Conservation (phyloP, 2,329 filamentous ascomycete species). For the Pseudopyricularia javanii region DNA sequence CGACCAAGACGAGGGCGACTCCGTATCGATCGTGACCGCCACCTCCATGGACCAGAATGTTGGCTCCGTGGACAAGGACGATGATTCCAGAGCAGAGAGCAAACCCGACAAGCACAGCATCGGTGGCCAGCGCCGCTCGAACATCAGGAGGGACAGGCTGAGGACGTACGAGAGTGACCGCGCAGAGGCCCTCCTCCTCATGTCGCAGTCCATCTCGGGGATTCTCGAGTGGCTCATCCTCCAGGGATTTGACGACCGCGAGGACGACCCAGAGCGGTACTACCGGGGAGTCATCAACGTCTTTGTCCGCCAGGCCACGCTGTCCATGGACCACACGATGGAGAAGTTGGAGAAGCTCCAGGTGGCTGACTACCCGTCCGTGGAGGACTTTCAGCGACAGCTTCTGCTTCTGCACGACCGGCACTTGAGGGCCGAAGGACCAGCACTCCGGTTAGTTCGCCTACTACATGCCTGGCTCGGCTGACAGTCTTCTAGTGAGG, state of each 20-base stretch:
- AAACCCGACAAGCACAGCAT: too few species aligned
- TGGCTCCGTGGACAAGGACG: too few species aligned
- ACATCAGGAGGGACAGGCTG: background rate
- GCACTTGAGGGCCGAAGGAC: background rate
- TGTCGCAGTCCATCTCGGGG: background rate
- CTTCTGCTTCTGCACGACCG: background rate
- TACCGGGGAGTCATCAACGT: background rate
- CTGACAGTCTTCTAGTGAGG: background rate
- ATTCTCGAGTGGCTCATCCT: background rate
- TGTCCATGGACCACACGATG: background rate
- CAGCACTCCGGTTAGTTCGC: background rate
- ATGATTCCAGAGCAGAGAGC: too few species aligned
- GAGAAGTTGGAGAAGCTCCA: background rate
- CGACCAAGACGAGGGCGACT: background rate
- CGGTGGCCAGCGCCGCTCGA: background rate
- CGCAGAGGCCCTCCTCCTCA: background rate
- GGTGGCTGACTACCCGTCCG: background rate
- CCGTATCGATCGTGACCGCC: background rate
- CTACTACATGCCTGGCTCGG: background rate
- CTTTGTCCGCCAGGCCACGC: background rate
- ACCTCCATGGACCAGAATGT: too few species aligned
- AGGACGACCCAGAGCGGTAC: background rate
- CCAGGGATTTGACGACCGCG: slow-evolving; percentile 1
- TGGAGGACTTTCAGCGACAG: background rate
- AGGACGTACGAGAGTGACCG: background rate